phyloP scores from a whole-genome alignment of 768 basidiomycete genomes.

The Xanthoconium purpureum region DNA sequence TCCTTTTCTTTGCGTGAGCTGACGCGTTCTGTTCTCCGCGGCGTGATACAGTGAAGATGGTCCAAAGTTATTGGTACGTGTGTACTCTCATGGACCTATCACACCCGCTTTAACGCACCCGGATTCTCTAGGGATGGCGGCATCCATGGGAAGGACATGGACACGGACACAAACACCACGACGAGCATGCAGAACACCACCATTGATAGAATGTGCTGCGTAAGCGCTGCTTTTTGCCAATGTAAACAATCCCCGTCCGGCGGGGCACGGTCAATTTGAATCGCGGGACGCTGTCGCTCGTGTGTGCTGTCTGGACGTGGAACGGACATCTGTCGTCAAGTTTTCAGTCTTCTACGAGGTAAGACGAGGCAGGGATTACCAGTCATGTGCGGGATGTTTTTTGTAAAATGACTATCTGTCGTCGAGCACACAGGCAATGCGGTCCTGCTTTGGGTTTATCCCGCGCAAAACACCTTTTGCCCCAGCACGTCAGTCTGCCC shows the following conservation, averaged over 20 bases:
- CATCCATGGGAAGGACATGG: conserved; percentile 69
- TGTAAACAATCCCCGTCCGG: conserved; percentile 11
- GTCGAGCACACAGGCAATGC: too few relatives aligned
- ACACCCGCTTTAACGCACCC: background rate
- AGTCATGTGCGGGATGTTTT: too few relatives aligned
- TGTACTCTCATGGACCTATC: background rate
- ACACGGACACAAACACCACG: conserved; percentile 44
- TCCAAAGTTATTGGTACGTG: conserved; percentile 60
- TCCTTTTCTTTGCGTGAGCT: background rate
- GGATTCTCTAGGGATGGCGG: conserved; percentile 44
- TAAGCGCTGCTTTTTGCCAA: background rate
- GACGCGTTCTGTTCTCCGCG: background rate
- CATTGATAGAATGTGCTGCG: conserved; percentile 33
- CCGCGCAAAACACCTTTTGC: too few relatives aligned
- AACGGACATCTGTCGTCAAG: too few relatives aligned
- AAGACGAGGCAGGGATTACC: too few relatives aligned
- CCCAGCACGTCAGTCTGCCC: too few relatives aligned
- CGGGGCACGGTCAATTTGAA: background rate
- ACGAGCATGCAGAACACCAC: conserved; percentile 38
- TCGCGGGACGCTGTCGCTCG: background rate
- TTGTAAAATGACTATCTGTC: too few relatives aligned
- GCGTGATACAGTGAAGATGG: conserved; percentile 61
- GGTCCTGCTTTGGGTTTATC: too few relatives aligned
- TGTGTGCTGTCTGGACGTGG: background rate
- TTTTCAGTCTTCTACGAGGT: too few relatives aligned